A percentile compares a stretch with the other conserved stretches of the same genome.
These are phyloP conservation scores for Mortierella sp. DNA, from an alignment of 371 early-diverging fungal genomes.

Conservation along the genomic window DNA sequence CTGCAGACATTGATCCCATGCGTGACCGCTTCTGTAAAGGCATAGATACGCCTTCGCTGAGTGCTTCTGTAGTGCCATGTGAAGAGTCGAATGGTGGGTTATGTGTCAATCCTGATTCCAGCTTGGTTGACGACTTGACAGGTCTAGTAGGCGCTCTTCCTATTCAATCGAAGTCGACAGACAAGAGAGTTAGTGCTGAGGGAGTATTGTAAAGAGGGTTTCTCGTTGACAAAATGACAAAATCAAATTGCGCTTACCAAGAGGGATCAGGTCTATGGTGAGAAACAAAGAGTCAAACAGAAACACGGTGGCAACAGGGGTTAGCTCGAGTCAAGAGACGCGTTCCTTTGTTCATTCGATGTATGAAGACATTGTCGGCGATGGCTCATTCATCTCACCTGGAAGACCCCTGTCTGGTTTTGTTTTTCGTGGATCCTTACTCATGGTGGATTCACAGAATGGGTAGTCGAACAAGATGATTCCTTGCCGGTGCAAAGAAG, in stretches of 20 bases:
- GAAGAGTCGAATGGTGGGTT: conserved; percentile 23
- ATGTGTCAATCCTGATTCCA: conserved; percentile 24
- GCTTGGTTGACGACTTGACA: conserved; percentile 36
- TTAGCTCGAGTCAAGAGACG: not conserved
- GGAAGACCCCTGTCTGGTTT: conserved; percentile 42
- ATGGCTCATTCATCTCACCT: conserved; percentile 19
- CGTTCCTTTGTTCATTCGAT: not conserved
- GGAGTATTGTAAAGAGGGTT: too few relatives aligned
- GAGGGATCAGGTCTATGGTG: conserved; percentile 43
- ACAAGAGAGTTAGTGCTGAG: not conserved
- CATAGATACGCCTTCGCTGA: conserved; percentile 14
- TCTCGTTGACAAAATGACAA: not conserved
- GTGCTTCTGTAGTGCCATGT: conserved; percentile 21
- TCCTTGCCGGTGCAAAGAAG: not conserved
- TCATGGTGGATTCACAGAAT: conserved; percentile 24
- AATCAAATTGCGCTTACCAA: conserved; percentile 26
- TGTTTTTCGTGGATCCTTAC: conserved; percentile 51
- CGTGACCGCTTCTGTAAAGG: conserved; percentile 41
- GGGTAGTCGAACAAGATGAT: not conserved
- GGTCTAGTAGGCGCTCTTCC: conserved; percentile 45
- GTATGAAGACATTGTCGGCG: not conserved
- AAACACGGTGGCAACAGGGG: not conserved
- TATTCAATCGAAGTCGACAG: not conserved
- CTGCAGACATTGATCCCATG: conserved; percentile 23
- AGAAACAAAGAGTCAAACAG: not conserved